Evolutionary conservation across 768 basidiomycete species (phyloP).

Genomic region (Exsudoporus frostii): DNA sequence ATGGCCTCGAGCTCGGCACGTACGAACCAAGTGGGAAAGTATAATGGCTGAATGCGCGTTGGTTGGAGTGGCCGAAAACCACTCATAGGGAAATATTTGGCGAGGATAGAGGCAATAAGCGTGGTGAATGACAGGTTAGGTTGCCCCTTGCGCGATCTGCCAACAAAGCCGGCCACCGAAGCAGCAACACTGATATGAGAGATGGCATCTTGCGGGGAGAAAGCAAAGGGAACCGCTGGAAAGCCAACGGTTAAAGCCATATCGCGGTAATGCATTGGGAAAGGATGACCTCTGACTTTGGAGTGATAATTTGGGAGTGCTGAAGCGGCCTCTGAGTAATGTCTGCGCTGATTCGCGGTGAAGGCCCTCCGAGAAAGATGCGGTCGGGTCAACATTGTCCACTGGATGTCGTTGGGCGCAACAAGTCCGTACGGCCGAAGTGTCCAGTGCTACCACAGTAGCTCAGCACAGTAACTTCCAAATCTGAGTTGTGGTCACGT

Average conservation of each 20-base stretch:
- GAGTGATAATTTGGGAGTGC: conserved; percentile 24
- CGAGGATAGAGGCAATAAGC: conserved; percentile 31
- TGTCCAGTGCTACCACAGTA: too few species aligned
- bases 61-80: conserved; percentile 43
- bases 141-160: conserved; percentile 11
- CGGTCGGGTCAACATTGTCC: conserved; percentile 19
- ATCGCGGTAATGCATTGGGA: neutral
- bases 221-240: conserved; percentile 50
- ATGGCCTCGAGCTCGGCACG: conserved; percentile 49
- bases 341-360: conserved; percentile 4
- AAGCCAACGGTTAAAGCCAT: conserved; percentile 5
- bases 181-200: conserved; percentile 33
- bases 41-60: conserved; percentile 47
- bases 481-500: conserved; percentile 20
- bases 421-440: too few species aligned
- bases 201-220: conserved; percentile 46
- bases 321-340: conserved; percentile 18
- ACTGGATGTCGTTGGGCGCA: neutral
- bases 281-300: conserved; percentile 40
- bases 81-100: conserved; percentile 37
- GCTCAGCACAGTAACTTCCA: too few species aligned
- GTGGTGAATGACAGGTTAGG: conserved; percentile 20
- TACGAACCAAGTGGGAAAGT: conserved; percentile 63
- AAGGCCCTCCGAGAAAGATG: conserved; percentile 1
- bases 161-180: conserved; percentile 31